Evolutionary conservation across 345 rosid species (phyloP).

Genomic region (Luvunga scandens): DNA sequence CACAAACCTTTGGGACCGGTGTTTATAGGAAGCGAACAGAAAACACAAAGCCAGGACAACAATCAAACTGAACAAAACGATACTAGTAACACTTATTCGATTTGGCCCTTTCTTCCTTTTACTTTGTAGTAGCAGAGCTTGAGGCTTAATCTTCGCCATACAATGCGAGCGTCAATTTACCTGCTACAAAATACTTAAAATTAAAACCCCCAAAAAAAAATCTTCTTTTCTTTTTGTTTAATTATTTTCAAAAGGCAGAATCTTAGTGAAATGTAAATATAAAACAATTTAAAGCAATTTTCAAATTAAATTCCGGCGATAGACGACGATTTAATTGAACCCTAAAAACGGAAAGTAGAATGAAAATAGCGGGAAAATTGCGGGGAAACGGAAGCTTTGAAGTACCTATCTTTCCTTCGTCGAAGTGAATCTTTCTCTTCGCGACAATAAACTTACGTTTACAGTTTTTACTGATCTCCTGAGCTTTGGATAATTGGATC

Average conservation of each 20-base stretch:
- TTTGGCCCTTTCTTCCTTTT: slow-evolving; percentile 71
- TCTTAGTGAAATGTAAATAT: neutral
- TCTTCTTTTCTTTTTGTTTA: neutral
- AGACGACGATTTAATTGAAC: neutral
- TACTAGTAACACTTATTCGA: slow-evolving; percentile 49
- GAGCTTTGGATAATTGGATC: neutral
- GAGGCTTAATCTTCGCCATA: slow-evolving; percentile 85
- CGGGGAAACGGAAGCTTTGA: neutral
- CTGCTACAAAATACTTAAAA: neutral
- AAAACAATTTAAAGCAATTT: neutral
- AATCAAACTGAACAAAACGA: slow-evolving; percentile 43
- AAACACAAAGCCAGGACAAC: slow-evolving; percentile 44
- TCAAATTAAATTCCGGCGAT: neutral
- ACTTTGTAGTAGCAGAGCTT: slow-evolving; percentile 69
- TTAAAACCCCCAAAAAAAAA: too few relatives aligned
- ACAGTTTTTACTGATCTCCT: neutral
- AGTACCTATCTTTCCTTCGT: slow-evolving; percentile 5
- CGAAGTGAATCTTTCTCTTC: neutral
- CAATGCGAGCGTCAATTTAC: slow-evolving; percentile 25
- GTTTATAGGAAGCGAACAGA: slow-evolving; percentile 54
- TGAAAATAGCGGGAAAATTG: slow-evolving; percentile 6
- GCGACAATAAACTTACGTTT: neutral
- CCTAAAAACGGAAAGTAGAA: neutral
- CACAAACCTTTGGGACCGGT: slow-evolving; percentile 58
- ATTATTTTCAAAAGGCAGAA: neutral